phyloP scores from a whole-genome alignment of 2,329 filamentous ascomycete species.

The Penicillium nordicum region DNA sequence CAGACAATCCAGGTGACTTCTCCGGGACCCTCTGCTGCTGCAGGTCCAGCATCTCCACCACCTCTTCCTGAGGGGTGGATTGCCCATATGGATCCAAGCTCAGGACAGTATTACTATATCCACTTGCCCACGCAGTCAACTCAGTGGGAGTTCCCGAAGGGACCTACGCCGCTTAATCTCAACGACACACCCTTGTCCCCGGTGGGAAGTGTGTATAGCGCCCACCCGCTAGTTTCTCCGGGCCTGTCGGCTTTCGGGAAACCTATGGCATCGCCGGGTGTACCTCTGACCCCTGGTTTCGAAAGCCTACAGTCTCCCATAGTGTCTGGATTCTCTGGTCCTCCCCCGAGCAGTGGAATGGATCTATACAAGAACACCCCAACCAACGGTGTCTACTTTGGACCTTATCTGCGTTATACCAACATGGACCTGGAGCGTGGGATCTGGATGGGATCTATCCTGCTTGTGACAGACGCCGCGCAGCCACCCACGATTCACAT shows the following conservation, averaged over 20 bases:
- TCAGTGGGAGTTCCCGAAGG: constrained; percentile 98
- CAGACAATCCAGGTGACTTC: constrained; percentile 27
- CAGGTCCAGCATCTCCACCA: constrained; percentile 77
- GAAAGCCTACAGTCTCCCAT: constrained; percentile 78
- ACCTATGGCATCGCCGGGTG: constrained; percentile 72
- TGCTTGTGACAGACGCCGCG: constrained; percentile 84
- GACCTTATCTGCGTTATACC: constrained; percentile 88
- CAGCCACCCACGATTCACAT: constrained; percentile 96
- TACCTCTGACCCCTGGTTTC: constrained; percentile 78
- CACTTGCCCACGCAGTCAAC: constrained; percentile 92
- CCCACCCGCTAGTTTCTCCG: constrained; percentile 68
- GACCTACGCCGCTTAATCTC: constrained; percentile 81
- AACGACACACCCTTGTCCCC: constrained; percentile 81
- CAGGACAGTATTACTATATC: constrained; percentile 98
- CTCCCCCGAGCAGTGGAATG: constrained; percentile 82
- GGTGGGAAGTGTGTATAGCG: constrained; percentile 66
- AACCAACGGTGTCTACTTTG: constrained; percentile 97
- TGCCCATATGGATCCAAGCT: constrained; percentile 89
- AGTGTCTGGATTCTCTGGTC: constrained; percentile 73
- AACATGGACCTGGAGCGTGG: constrained; percentile 96
- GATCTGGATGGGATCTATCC: constrained; percentile 86
- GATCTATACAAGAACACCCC: constrained; percentile 92
- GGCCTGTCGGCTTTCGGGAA: constrained; percentile 54
- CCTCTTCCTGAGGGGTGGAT: constrained; percentile 98
- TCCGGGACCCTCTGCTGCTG: constrained; percentile 40